Conservation (phyloP, 208 protist genomes). For the Herpetomonas samuelpessoai region DNA sequence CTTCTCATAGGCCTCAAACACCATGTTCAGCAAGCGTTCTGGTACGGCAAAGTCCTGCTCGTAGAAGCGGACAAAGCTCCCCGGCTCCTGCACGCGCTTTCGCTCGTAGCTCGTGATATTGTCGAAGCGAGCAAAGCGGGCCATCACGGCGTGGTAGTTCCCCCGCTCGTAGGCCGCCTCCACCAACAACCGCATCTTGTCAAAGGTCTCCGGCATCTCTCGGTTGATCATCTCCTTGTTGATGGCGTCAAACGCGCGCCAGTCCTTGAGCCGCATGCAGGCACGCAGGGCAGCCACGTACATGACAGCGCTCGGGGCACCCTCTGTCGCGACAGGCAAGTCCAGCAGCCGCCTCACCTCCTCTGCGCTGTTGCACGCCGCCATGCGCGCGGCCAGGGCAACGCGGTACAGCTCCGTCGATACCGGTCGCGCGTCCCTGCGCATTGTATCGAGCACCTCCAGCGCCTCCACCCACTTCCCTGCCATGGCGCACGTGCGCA, state of each 20-base stretch:
- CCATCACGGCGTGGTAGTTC: constrained; percentile 50
- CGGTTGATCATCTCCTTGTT: constrained; percentile 55
- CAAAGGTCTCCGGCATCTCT: constrained; percentile 59
- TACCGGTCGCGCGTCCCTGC: constrained; percentile 45
- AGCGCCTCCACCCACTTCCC: constrained; percentile 56
- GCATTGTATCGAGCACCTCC: constrained; percentile 43
- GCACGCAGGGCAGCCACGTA: constrained; percentile 56
- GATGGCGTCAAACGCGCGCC: constrained; percentile 50
- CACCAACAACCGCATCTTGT: constrained; percentile 69
- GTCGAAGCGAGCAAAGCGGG: constrained; percentile 64
- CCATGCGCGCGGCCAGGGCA: constrained; percentile 39
- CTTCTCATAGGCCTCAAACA: constrained; percentile 47
- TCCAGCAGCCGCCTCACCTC: constrained; percentile 38
- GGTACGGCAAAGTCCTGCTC: constrained; percentile 60
- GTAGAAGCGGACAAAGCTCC: constrained; percentile 43
- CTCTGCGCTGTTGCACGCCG: constrained; percentile 20
- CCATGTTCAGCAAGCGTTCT: constrained; percentile 53
- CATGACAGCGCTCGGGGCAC: constrained; percentile 22
- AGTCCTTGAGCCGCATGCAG: constrained; percentile 58
- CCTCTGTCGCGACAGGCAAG: constrained; percentile 28
- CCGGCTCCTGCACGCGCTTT: constrained; percentile 32
- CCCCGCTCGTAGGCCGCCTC: constrained; percentile 51
- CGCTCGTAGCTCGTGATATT: constrained; percentile 61
- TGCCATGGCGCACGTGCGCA: constrained; percentile 55
- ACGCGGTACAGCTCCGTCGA: constrained; percentile 44